These are phyloP conservation scores for Neoarthrinium moseri DNA, from an alignment of 2,329 filamentous ascomycete genomes.

Conservation along the genomic window DNA sequence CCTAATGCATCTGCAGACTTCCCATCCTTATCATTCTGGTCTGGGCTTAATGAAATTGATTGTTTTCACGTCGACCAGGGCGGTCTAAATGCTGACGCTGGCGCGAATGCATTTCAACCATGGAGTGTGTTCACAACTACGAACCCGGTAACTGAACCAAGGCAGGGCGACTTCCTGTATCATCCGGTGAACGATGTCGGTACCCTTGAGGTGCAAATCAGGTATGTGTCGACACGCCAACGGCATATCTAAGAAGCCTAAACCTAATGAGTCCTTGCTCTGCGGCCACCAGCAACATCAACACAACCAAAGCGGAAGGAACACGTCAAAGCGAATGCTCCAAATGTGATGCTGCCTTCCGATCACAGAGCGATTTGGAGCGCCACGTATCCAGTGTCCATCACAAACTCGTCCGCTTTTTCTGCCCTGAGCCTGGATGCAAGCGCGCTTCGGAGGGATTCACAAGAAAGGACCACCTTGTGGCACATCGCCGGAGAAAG, in stretches of 20 bases:
- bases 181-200: background rate
- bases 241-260: too few relatives aligned
- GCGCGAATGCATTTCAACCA: background rate
- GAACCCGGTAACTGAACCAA: background rate
- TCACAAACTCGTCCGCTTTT: background rate
- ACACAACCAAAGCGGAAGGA: background rate
- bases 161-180: background rate
- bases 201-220: background rate
- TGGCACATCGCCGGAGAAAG: background rate
- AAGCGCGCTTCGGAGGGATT: background rate
- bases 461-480: background rate
- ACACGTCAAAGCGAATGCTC: background rate
- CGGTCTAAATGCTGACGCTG: background rate
- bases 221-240: background rate
- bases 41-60: background rate
- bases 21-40: too few relatives aligned
- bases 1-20: background rate
- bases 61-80: background rate
- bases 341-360: background rate
- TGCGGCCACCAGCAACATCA: background rate
- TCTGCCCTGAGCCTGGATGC: background rate
- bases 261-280: background rate
- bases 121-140: background rate
- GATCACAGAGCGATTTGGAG: background rate
- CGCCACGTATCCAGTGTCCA: background rate